A percentile compares a stretch with the other conserved stretches of the same genome.
phyloP scores from a whole-genome alignment of 495 filamentous ascomycete species.

The Aspergillus bertholletiae region DNA sequence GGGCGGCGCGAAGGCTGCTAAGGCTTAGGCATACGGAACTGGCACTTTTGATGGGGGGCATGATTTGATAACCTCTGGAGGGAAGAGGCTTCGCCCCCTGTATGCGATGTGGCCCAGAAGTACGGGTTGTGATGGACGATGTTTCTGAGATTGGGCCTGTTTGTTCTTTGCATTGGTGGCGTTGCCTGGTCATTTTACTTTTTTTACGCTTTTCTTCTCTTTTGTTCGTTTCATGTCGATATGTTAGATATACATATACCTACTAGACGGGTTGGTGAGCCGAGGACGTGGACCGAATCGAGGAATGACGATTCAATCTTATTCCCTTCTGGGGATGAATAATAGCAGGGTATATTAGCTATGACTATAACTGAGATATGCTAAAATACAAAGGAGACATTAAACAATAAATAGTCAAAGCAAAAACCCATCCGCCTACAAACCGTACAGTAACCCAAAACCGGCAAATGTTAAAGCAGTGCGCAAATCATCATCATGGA shows the following conservation, averaged over 20 bases:
- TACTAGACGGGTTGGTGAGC: not conserved
- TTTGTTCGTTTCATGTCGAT: not conserved
- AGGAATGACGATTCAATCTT: not conserved
- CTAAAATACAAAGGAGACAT: slow-evolving; percentile 29
- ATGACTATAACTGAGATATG: slow-evolving; percentile 12
- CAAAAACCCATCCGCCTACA: slow-evolving; percentile 7
- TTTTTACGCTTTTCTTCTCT: too few relatives aligned
- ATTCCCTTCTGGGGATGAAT: not conserved
- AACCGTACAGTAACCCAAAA: slow-evolving; percentile 9
- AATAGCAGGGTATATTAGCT: not conserved
- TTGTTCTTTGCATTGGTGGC: slow-evolving; percentile 1
- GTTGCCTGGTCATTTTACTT: not conserved
- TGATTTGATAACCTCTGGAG: too few relatives aligned
- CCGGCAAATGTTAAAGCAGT: not conserved
- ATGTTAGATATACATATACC: slow-evolving; percentile 1
- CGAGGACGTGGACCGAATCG: not conserved
- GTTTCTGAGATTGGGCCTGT: not conserved
- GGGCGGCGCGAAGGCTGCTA: slow-evolving; percentile 45
- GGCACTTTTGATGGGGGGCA: not conserved
- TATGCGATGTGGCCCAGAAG: too few relatives aligned
- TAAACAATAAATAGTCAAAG: slow-evolving; percentile 12
- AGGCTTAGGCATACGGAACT: slow-evolving; percentile 42
- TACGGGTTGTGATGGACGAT: too few relatives aligned
- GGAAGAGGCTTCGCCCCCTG: too few relatives aligned
- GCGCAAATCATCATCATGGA: slow-evolving; percentile 18